A percentile compares a stretch with the other conserved stretches of the same genome.
These are phyloP conservation scores for Sporothrix brasiliensis DNA, from an alignment of 2,329 filamentous ascomycete genomes.

Conservation along the genomic window DNA sequence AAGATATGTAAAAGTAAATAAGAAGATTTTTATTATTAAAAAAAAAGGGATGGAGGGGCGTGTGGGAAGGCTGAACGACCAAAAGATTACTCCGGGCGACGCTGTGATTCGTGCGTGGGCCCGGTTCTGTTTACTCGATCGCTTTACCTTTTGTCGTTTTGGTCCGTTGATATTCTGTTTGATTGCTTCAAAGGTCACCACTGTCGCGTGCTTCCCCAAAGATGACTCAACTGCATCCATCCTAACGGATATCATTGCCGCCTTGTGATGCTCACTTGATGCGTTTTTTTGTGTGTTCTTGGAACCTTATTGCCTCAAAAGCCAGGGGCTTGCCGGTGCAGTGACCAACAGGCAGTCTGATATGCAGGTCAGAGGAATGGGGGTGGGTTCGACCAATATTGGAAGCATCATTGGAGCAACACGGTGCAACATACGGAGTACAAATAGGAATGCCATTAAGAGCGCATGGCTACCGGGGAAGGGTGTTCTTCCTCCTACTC, in stretches of 20 bases:
- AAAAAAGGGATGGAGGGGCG: slow-evolving; percentile 1
- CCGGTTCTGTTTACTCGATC: slow-evolving; percentile 23
- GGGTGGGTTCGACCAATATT: not conserved
- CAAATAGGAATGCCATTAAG: slow-evolving; percentile 11
- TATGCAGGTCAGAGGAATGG: slow-evolving; percentile 14
- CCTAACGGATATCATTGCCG: not conserved
- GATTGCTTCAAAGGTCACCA: not conserved
- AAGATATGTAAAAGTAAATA: not conserved
- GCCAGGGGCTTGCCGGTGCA: slow-evolving; percentile 1
- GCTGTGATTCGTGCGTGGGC: slow-evolving; percentile 10
- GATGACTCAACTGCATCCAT: slow-evolving; percentile 9
- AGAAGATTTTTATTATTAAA: no score
- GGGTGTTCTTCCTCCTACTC: not conserved
- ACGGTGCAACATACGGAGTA: not conserved
- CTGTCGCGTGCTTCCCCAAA: slow-evolving; percentile 19
- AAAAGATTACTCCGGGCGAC: slow-evolving; percentile 11
- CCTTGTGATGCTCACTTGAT: slow-evolving; percentile 21
- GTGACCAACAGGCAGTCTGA: slow-evolving; percentile 10
- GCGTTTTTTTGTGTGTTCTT: slow-evolving; percentile 11
- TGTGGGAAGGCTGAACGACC: slow-evolving; percentile 19
- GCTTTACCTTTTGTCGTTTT: slow-evolving; percentile 24
- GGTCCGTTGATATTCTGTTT: not conserved
- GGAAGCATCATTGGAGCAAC: not conserved
- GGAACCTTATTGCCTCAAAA: slow-evolving; percentile 22
- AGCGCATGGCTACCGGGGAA: not conserved